phyloP scores from a whole-genome alignment of 306 rosid species.

The Cicer pinnatifidum region DNA sequence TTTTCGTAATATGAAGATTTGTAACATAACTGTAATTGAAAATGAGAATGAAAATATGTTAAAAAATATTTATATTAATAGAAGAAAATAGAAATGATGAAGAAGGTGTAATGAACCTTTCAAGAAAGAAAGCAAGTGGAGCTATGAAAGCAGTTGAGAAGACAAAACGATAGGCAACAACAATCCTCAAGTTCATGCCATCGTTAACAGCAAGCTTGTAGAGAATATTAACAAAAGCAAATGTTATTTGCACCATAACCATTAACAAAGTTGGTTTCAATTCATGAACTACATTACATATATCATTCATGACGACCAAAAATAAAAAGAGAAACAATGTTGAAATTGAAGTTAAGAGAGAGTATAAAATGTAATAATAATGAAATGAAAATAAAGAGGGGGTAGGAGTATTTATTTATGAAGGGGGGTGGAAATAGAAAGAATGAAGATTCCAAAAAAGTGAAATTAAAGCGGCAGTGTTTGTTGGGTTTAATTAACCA shows the following conservation, averaged over 20 bases:
- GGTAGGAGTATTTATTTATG: background rate
- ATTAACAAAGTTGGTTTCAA: slow-evolving; percentile 58
- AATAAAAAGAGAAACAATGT: background rate
- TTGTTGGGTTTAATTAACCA: slow-evolving; percentile 15
- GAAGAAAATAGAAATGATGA: too few relatives aligned
- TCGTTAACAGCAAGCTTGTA: slow-evolving; percentile 65
- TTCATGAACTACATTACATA: slow-evolving; percentile 42
- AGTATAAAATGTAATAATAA: too few relatives aligned
- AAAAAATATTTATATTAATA: too few relatives aligned
- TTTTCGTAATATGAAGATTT: too few relatives aligned
- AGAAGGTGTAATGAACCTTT: slow-evolving; percentile 47
- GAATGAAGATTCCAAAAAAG: background rate
- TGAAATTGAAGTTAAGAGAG: background rate
- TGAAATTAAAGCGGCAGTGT: slow-evolving; percentile 8
- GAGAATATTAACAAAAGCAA: slow-evolving; percentile 61
- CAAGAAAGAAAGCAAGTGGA: slow-evolving; percentile 63
- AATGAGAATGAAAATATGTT: too few relatives aligned
- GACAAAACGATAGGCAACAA: slow-evolving; percentile 66
- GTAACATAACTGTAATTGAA: too few relatives aligned
- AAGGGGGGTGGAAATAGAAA: background rate
- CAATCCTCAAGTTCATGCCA: slow-evolving; percentile 65
- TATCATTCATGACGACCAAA: background rate
- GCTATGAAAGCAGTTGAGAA: slow-evolving; percentile 65
- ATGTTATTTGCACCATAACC: slow-evolving; percentile 57
- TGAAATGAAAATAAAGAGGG: background rate